These are phyloP conservation scores for Gentiana dahurica DNA, from an alignment of 257 asterid genomes.

Conservation along the genomic window DNA sequence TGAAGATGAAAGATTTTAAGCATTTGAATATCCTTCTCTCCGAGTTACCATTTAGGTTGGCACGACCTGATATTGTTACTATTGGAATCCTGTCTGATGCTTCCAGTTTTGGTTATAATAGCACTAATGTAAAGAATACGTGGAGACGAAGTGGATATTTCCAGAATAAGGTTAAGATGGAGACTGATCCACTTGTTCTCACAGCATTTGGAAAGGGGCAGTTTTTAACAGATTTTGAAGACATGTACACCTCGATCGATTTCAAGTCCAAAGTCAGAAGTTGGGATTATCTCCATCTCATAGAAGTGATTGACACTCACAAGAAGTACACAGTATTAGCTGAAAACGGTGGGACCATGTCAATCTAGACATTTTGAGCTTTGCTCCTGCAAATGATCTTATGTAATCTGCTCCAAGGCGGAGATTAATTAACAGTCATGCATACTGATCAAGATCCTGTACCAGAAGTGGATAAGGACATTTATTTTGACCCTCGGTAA, in stretches of 20 bases:
- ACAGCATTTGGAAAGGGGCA: conserved; percentile 25
- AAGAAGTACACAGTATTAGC: conserved; percentile 1
- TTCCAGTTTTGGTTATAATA: conserved; percentile 14
- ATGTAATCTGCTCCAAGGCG: no score
- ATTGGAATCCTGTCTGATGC: conserved; percentile 24
- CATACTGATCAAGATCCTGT: no score
- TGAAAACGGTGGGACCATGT: no score
- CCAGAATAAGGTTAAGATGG: conserved; percentile 11
- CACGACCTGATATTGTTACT: conserved; percentile 24
- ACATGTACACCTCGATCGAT: conserved; percentile 9
- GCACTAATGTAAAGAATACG: conserved; percentile 13
- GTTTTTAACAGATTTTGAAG: conserved; percentile 15
- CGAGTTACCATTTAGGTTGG: conserved; percentile 19
- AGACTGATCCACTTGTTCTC: conserved; percentile 22
- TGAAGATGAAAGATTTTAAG: conserved; percentile 28
- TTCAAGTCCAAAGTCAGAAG: background rate
- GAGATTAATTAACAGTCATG: no score
- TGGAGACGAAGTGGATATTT: conserved; percentile 20
- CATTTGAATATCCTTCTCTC: conserved; percentile 17
- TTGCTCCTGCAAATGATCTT: no score
- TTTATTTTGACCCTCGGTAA: no score
- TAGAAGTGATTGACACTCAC: conserved; percentile 10
- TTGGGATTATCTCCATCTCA: conserved; percentile 17
- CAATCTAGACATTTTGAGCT: no score
- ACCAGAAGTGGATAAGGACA: no score